Percentiles rank a stretch among this genome's conserved stretches.
Conservation (phyloP, 148 eudicot genomes). For the Rhododendron ovatum region DNA sequence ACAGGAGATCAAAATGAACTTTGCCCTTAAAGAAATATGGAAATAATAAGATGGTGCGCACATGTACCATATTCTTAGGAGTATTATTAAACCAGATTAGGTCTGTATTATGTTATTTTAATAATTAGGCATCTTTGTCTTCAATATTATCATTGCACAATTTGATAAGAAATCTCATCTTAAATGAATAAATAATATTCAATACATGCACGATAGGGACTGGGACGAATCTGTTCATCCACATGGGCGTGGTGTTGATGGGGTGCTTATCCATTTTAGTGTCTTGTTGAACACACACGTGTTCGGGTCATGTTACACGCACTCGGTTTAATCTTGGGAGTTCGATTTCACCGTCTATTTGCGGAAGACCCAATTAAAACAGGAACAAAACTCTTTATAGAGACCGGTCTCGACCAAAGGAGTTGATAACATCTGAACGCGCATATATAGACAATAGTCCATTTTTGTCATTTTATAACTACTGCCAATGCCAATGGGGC, state of each 20-base stretch:
- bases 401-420: no score
- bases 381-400: no score
- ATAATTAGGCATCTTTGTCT: not conserved
- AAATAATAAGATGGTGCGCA: not conserved
- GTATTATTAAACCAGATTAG: not conserved
- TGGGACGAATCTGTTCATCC: not conserved
- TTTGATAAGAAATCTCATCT: not conserved
- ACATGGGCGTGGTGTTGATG: not conserved
- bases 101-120: not conserved
- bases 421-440: no score
- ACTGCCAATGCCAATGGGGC: no score
- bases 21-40: no score
- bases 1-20: no score
- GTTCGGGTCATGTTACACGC: no score
- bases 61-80: not conserved
- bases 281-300: no score
- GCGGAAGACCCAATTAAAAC: no score
- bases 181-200: not conserved
- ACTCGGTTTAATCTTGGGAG: no score
- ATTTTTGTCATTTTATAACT: no score
- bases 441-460: no score
- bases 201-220: not conserved
- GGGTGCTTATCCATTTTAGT: not conserved
- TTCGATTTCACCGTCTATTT: rapidly evolving
- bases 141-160: not conserved